phyloP scores from a whole-genome alignment of 441 rosid species.

The Raphanus hybrid region DNA sequence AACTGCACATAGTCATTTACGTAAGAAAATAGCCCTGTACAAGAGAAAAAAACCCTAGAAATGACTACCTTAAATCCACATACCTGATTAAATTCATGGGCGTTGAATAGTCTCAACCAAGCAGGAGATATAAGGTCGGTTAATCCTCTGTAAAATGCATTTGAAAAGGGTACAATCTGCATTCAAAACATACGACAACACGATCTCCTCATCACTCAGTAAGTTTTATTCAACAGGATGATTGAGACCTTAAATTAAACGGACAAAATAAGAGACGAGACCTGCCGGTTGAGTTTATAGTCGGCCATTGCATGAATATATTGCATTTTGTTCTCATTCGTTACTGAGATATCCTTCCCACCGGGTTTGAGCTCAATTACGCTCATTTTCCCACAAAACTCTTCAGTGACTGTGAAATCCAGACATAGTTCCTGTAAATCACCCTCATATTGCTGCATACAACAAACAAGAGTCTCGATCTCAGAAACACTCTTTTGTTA shows the following conservation, averaged over 20 bases:
- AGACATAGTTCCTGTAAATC: constrained; percentile 86
- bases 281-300: constrained; percentile 98
- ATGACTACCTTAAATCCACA: constrained; percentile 13
- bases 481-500: constrained; percentile 20
- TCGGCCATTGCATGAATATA: constrained; percentile 98
- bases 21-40: constrained; percentile 24
- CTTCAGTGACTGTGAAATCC: constrained; percentile 96
- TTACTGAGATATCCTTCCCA: constrained; percentile 81
- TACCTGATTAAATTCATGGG: constrained; percentile 98
- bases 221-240: constrained; percentile 3
- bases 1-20: constrained; percentile 54
- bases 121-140: constrained; percentile 90
- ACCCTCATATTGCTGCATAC: constrained; percentile 86
- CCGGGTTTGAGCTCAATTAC: constrained; percentile 88
- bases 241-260: constrained; percentile 24
- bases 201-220: constrained; percentile 24
- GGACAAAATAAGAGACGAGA: constrained; percentile 28
- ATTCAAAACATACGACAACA: constrained; percentile 39
- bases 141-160: constrained; percentile 93
- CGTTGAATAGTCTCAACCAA: constrained; percentile 95
- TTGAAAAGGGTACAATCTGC: constrained; percentile 95
- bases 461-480: constrained; percentile 22
- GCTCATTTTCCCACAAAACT: constrained; percentile 78
- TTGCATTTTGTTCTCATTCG: constrained; percentile 97
- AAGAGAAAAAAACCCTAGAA: not conserved